phyloP scores from a whole-genome alignment of 805 yeast genomes.

The Ogataea pini region DNA sequence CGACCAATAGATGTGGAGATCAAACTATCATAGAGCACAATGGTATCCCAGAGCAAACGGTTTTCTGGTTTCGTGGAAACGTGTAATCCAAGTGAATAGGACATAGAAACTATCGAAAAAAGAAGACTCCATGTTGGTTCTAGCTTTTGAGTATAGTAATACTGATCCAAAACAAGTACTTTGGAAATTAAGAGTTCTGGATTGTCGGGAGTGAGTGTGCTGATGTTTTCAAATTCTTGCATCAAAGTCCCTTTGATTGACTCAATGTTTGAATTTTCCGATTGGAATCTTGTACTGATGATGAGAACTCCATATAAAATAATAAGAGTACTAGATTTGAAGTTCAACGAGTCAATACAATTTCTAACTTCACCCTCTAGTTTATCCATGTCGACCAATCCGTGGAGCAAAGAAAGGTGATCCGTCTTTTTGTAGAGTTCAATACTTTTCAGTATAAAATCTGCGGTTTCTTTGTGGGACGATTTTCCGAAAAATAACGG shows the following conservation, averaged over 20 bases:
- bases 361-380: not conserved
- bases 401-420: not conserved
- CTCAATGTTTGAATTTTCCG: not conserved
- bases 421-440: not conserved
- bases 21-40: constrained; percentile 9
- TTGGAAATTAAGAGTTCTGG: constrained; percentile 11
- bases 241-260: not conserved
- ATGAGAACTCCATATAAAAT: constrained; percentile 11
- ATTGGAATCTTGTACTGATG: not conserved
- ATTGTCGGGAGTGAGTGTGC: constrained; percentile 6
- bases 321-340: constrained; percentile 2
- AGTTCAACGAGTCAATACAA: not conserved
- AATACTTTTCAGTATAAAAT: constrained; percentile 6
- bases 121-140: constrained; percentile 6
- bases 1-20: constrained; percentile 10
- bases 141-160: constrained; percentile 2
- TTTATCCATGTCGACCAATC: not conserved
- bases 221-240: constrained; percentile 3
- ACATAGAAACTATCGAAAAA: not conserved
- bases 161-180: constrained; percentile 9
- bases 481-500: constrained; percentile 10
- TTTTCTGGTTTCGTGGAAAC: not conserved
- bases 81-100: constrained; percentile 1
- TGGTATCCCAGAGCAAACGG: constrained; percentile 7
- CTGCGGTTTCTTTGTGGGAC: constrained; percentile 4